Conservation (phyloP, 305 asterid species). For the Caryopteris hybrid region DNA sequence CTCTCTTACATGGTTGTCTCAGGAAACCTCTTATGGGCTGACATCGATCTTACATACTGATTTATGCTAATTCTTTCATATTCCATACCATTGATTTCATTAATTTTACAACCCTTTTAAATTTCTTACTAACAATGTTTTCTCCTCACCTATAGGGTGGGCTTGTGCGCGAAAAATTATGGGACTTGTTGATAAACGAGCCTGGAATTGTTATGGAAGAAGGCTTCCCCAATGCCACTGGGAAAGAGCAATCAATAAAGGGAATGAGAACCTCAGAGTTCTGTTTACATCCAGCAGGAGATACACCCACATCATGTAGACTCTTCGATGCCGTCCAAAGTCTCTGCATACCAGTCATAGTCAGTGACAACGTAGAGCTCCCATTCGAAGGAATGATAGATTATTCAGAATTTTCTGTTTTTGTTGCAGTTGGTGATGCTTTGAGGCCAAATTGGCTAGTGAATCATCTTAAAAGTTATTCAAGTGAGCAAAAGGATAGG, state of each 20-base stretch:
- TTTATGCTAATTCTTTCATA: background rate
- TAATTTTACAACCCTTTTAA: background rate
- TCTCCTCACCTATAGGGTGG: constrained; percentile 53
- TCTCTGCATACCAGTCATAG: constrained; percentile 86
- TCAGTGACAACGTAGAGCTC: constrained; percentile 86
- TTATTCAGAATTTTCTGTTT: constrained; percentile 68
- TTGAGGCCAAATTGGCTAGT: constrained; percentile 73
- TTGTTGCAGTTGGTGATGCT: constrained; percentile 75
- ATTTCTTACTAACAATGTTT: background rate
- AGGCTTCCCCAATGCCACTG: constrained; percentile 93
- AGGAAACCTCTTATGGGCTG: background rate
- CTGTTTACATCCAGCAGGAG: constrained; percentile 97
- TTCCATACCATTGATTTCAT: background rate
- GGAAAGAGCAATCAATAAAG: constrained; percentile 82
- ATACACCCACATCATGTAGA: constrained; percentile 91
- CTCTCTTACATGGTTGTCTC: too few species aligned
- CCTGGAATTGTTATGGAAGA: constrained; percentile 76
- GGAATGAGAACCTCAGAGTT: constrained; percentile 94
- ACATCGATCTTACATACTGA: background rate
- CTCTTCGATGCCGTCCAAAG: constrained; percentile 95
- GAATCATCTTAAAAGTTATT: constrained; percentile 54
- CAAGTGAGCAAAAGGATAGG: constrained; percentile 52
- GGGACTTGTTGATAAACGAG: constrained; percentile 69
- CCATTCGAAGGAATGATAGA: constrained; percentile 92
- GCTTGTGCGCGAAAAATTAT: constrained; percentile 76